A percentile compares a stretch with the other conserved stretches of the same genome.
Evolutionary conservation across 805 yeast species (phyloP).

Genomic region (Yarrowia sp.): DNA sequence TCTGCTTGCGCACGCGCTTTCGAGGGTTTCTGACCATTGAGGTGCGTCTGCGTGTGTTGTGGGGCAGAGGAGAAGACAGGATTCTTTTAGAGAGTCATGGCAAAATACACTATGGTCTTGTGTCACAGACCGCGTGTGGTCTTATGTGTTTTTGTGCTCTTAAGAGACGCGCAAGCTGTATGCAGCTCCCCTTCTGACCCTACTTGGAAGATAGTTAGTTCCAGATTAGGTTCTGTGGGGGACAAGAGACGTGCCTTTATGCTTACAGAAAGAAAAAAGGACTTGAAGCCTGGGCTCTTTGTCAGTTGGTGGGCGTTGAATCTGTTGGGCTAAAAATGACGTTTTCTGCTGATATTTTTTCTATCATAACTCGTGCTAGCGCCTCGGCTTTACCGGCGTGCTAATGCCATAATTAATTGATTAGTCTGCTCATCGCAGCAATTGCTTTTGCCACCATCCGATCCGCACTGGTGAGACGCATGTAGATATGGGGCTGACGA

Average conservation of each 20-base stretch:
- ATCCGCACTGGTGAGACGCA: neutral
- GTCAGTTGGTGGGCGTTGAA: neutral
- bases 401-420: neutral
- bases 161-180: neutral
- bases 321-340: neutral
- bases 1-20: neutral
- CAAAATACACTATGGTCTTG: neutral
- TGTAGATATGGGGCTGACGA: neutral
- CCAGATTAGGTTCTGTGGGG: neutral
- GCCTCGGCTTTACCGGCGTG: neutral
- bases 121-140: neutral
- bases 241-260: neutral
- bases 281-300: no score
- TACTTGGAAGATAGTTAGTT: neutral
- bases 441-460: neutral
- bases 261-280: no score
- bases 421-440: neutral
- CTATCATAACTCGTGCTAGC: no score
- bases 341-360: neutral
- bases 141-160: constrained; percentile 11
- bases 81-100: neutral
- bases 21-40: neutral
- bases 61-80: neutral
- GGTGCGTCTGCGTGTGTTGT: neutral
- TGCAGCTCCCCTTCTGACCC: constrained; percentile 5